A percentile compares a stretch with the other conserved stretches of the same genome.
These are phyloP conservation scores for Fraxinus excelsior DNA, from an alignment of 257 asterid species.

Conservation along the genomic window DNA sequence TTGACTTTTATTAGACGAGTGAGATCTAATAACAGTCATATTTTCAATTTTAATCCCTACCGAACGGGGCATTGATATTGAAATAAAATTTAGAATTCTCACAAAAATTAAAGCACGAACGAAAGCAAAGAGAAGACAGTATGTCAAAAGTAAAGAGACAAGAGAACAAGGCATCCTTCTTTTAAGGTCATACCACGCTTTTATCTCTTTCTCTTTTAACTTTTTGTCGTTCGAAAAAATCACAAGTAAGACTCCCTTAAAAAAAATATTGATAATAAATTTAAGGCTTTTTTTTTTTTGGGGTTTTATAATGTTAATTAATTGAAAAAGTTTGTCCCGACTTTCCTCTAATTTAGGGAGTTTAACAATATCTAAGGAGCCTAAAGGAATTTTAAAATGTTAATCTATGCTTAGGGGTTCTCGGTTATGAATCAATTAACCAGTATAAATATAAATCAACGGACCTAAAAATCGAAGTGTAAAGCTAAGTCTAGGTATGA, in stretches of 20 bases:
- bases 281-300: too few species aligned
- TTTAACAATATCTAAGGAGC: constrained; percentile 18
- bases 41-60: too few species aligned
- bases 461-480: too few species aligned
- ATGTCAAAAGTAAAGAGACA: constrained; percentile 26
- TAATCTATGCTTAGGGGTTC: constrained; percentile 37
- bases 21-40: too few species aligned
- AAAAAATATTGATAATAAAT: too few species aligned
- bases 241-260: not conserved
- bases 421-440: constrained; percentile 11
- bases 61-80: too few species aligned
- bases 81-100: not conserved
- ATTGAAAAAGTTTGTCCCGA: not conserved
- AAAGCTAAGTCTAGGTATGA: too few species aligned
- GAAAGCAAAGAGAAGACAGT: constrained; percentile 1
- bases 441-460: too few species aligned
- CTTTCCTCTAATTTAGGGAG: not conserved
- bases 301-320: not conserved
- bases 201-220: constrained; percentile 23
- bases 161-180: constrained; percentile 27
- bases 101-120: not conserved
- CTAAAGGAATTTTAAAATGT: constrained; percentile 28
- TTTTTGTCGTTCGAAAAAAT: constrained; percentile 6
- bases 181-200: constrained; percentile 34
- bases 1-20: too few species aligned